phyloP scores from a whole-genome alignment of 306 rosid genomes.

The Carpinus fangiana region DNA sequence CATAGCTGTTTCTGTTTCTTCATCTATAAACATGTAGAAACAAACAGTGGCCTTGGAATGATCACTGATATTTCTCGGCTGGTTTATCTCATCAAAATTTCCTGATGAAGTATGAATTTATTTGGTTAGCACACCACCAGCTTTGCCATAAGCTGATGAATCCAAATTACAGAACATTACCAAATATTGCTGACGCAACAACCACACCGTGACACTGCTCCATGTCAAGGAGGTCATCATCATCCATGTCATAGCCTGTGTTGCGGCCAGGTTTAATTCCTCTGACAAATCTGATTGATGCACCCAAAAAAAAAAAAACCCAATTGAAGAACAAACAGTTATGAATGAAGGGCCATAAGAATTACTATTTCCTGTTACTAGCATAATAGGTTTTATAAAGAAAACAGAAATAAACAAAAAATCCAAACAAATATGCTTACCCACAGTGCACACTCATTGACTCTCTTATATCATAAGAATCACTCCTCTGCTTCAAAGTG shows the following conservation, averaged over 20 bases:
- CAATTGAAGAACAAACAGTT: conserved; percentile 23
- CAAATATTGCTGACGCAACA: conserved; percentile 94
- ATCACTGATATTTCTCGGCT: conserved; percentile 63
- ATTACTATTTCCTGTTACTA: background rate
- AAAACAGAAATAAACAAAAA: background rate
- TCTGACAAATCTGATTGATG: conserved; percentile 62
- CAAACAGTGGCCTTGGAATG: conserved; percentile 73
- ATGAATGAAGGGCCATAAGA: background rate
- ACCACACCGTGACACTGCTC: conserved; percentile 83
- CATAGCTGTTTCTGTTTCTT: conserved; percentile 66
- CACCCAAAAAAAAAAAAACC: conserved; percentile 16
- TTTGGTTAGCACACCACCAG: conserved; percentile 30
- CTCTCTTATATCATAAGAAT: conserved; percentile 67
- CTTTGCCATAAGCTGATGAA: conserved; percentile 17
- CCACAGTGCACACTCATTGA: conserved; percentile 90
- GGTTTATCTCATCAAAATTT: conserved; percentile 85
- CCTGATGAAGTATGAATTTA: conserved; percentile 44
- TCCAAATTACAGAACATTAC: conserved; percentile 40
- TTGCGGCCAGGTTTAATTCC: conserved; percentile 78
- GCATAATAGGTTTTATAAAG: background rate
- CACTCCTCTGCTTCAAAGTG: conserved; percentile 72
- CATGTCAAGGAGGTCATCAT: conserved; percentile 68
- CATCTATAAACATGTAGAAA: conserved; percentile 87
- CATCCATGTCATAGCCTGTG: conserved; percentile 84
- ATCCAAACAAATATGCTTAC: conserved; percentile 38